These are phyloP conservation scores for Colletotrichum sp. DNA, from an alignment of 2,329 filamentous ascomycete genomes.

Conservation along the genomic window DNA sequence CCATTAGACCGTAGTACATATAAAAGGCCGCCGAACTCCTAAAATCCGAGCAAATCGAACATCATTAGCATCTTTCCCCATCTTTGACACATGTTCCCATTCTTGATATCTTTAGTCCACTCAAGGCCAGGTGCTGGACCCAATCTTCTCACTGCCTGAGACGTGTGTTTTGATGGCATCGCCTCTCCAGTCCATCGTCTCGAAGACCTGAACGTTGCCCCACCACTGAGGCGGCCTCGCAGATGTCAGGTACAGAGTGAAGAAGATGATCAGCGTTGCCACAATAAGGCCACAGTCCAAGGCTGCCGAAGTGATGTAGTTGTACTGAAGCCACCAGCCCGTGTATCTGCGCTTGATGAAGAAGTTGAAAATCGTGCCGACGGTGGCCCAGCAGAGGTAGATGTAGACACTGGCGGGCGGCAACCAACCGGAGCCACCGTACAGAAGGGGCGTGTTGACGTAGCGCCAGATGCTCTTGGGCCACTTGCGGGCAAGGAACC, in stretches of 20 bases:
- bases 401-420: slow-evolving; percentile 75
- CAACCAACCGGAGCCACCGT: slow-evolving; percentile 66
- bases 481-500: slow-evolving; percentile 64
- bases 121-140: slow-evolving; percentile 53
- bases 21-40: slow-evolving; percentile 15
- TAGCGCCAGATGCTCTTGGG: slow-evolving; percentile 68
- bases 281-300: slow-evolving; percentile 72
- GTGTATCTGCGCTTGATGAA: slow-evolving; percentile 67
- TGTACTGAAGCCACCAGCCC: slow-evolving; percentile 81
- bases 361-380: slow-evolving; percentile 73
- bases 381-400: slow-evolving; percentile 73
- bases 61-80: not conserved
- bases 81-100: not conserved
- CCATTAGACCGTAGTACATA: not conserved
- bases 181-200: slow-evolving; percentile 51
- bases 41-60: not conserved
- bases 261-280: slow-evolving; percentile 72
- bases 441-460: slow-evolving; percentile 71
- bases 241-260: slow-evolving; percentile 66
- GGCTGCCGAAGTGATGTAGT: slow-evolving; percentile 76
- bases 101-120: not conserved
- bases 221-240: slow-evolving; percentile 65
- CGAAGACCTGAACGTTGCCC: slow-evolving; percentile 55
- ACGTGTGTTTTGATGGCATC: slow-evolving; percentile 48
- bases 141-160: slow-evolving; percentile 52